Evolutionary conservation across 2,329 filamentous ascomycete species (phyloP).

Genomic region (Uncinocarpus reesii): DNA sequence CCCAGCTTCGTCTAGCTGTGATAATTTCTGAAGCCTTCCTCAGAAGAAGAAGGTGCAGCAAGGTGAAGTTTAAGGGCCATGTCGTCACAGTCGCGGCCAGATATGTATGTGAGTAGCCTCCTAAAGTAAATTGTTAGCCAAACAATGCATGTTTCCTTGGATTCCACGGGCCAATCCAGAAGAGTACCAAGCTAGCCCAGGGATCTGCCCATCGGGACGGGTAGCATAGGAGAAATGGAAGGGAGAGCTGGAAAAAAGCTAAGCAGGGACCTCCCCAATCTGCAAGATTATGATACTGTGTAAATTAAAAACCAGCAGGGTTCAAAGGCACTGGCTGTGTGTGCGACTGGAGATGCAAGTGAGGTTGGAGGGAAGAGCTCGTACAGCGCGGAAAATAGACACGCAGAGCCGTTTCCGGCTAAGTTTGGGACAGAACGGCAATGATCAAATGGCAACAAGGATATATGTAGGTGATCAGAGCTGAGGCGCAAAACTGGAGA

Average conservation of each 20-base stretch:
- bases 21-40: background rate
- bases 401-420: background rate
- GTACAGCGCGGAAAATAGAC: background rate
- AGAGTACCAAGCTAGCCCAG: background rate
- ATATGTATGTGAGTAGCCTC: background rate
- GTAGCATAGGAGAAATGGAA: background rate
- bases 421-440: background rate
- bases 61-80: conserved; percentile 2
- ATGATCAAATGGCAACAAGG: background rate
- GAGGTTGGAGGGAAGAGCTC: background rate
- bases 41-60: background rate
- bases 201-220: background rate
- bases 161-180: background rate
- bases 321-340: background rate
- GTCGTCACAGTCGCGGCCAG: conserved; percentile 5
- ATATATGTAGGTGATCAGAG: background rate
- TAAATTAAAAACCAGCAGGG: background rate
- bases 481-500: conserved; percentile 5
- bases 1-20: background rate
- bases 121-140: background rate
- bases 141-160: conserved; percentile 1
- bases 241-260: background rate
- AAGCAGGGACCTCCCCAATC: conserved; percentile 4
- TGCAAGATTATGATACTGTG: background rate
- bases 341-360: background rate